phyloP scores from a whole-genome alignment of 345 rosid genomes.

The Hirschfeldia incana region DNA sequence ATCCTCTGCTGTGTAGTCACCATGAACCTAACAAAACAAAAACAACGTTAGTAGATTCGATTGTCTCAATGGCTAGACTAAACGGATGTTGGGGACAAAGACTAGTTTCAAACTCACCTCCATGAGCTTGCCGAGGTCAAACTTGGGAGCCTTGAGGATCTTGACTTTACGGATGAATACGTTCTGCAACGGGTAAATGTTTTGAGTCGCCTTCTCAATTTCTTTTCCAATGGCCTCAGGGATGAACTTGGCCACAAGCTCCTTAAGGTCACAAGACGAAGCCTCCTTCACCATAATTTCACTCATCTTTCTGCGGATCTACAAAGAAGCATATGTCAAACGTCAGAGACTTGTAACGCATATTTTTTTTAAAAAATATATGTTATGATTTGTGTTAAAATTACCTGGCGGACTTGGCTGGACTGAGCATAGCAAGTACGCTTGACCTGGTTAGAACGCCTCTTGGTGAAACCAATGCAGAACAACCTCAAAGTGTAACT shows the following conservation, averaged over 20 bases:
- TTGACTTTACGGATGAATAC: conserved; percentile 88
- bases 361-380: not conserved
- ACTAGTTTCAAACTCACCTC: conserved; percentile 42
- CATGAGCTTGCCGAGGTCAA: conserved; percentile 95
- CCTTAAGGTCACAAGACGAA: conserved; percentile 84
- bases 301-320: conserved; percentile 93
- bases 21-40: conserved; percentile 28
- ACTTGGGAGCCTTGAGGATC: conserved; percentile 91
- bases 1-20: conserved; percentile 39
- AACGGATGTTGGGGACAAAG: not conserved
- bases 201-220: conserved; percentile 77
- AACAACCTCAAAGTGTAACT: conserved; percentile 79
- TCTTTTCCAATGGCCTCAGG: conserved; percentile 86
- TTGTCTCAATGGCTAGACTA: not conserved
- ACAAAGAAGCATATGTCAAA: not conserved
- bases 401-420: conserved; percentile 79
- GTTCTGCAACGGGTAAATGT: conserved; percentile 83
- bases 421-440: conserved; percentile 94
- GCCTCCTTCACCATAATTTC: conserved; percentile 82
- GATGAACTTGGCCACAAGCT: conserved; percentile 70
- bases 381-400: not conserved
- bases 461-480: conserved; percentile 89
- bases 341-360: not conserved
- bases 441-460: conserved; percentile 89
- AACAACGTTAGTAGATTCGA: not conserved